A percentile compares a stretch with the other conserved stretches of the same genome.
These are phyloP conservation scores for Cyclotella cryptica DNA, from an alignment of 108 stramenopile genomes.

Conservation along the genomic window DNA sequence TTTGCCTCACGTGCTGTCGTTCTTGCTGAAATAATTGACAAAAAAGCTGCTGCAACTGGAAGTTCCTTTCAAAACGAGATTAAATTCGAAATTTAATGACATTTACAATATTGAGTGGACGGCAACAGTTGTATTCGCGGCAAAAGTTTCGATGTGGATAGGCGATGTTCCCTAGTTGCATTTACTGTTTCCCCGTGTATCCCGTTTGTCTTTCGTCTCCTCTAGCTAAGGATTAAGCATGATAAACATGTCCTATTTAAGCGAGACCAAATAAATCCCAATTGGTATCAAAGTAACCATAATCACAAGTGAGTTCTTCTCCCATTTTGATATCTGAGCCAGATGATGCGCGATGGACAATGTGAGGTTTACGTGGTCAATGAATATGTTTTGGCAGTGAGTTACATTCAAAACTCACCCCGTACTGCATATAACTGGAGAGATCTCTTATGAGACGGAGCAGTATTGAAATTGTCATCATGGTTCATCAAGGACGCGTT, in stretches of 20 bases:
- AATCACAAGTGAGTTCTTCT: conserved; percentile 31
- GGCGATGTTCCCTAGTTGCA: no score
- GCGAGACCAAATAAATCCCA: conserved; percentile 21
- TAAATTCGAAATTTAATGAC: conserved; percentile 73
- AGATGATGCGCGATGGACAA: neutral
- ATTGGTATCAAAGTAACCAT: conserved; percentile 19
- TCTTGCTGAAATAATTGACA: neutral
- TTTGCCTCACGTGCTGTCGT: neutral
- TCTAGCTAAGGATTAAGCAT: no score
- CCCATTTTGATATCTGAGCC: conserved; percentile 21
- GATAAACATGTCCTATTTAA: no score
- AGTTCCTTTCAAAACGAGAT: conserved; percentile 79
- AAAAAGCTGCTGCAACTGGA: conserved; percentile 75
- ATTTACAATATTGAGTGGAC: neutral
- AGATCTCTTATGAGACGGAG: neutral
- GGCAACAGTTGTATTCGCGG: neutral
- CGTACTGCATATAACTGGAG: conserved; percentile 22
- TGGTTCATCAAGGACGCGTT: conserved; percentile 24
- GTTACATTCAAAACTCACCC: neutral
- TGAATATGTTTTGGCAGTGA: neutral
- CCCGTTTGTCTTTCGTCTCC: no score
- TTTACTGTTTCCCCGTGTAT: no score
- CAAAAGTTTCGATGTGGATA: neutral
- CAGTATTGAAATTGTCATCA: conserved; percentile 19
- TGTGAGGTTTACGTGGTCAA: no score